A percentile compares a stretch with the other conserved stretches of the same genome.
These are phyloP conservation scores for Sphaceloma murrayae DNA, from an alignment of 2,329 filamentous ascomycete genomes.

Conservation along the genomic window DNA sequence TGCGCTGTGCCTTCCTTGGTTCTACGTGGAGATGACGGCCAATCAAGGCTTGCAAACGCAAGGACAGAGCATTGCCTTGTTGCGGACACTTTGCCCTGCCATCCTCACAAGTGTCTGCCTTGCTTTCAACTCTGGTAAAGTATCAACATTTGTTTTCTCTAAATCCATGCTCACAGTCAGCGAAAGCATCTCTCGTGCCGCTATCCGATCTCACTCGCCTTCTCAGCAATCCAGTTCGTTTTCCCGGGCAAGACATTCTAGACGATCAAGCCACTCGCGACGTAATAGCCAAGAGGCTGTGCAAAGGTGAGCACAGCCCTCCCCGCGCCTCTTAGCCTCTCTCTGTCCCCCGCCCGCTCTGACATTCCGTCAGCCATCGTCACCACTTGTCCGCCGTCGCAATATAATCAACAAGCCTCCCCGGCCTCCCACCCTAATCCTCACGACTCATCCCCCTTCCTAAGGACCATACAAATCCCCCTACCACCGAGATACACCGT, in stretches of 20 bases:
- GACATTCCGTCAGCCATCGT: constrained; percentile 12
- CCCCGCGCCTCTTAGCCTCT: background rate
- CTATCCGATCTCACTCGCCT: too few relatives aligned
- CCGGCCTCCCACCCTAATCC: background rate
- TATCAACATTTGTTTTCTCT: too few relatives aligned
- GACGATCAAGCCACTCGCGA: constrained; percentile 14
- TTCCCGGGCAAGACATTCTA: background rate
- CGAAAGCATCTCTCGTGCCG: too few relatives aligned
- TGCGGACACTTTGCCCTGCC: too few relatives aligned
- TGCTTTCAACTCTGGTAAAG: too few relatives aligned
- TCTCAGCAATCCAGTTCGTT: background rate
- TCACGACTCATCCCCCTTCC: background rate
- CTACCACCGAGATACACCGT: background rate
- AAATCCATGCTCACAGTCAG: too few relatives aligned
- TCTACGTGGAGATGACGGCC: too few relatives aligned
- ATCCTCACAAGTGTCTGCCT: too few relatives aligned
- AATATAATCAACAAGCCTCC: constrained; percentile 5
- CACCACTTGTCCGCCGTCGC: constrained; percentile 1
- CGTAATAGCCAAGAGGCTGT: constrained; percentile 14
- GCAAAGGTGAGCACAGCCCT: constrained; percentile 7
- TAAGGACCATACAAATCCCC: constrained; percentile 9
- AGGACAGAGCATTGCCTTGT: too few relatives aligned
- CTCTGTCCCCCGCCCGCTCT: background rate
- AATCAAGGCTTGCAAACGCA: too few relatives aligned
- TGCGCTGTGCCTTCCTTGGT: too few relatives aligned